Conservation (phyloP, 1,139 yeast species). For the Suhomyces bokatorum region DNA sequence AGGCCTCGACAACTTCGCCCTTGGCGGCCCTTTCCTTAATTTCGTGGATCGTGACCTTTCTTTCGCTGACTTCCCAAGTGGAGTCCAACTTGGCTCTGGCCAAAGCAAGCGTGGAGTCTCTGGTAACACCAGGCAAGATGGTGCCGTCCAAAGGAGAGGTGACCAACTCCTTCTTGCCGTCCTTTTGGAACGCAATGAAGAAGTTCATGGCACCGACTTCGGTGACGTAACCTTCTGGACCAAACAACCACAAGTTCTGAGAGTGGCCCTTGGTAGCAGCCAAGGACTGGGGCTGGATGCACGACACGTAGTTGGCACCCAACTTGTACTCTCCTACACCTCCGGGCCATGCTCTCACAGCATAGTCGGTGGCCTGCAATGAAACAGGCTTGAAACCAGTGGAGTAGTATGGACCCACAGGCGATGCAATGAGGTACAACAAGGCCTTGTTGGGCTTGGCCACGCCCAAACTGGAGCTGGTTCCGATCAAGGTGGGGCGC, state of each 20-base stretch:
- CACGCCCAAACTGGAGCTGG: conserved; percentile 84
- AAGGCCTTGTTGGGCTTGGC: conserved; percentile 77
- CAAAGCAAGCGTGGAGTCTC: conserved; percentile 80
- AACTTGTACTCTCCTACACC: conserved; percentile 95
- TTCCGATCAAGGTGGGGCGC: conserved; percentile 94
- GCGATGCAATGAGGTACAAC: conserved; percentile 83
- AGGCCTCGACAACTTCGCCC: conserved; percentile 43
- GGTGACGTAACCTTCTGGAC: conserved; percentile 83
- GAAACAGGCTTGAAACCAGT: conserved; percentile 93
- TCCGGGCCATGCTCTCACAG: conserved; percentile 99
- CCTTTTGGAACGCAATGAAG: conserved; percentile 75
- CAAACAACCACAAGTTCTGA: conserved; percentile 95
- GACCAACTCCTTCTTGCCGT: conserved; percentile 87
- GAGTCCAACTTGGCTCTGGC: conserved; percentile 71
- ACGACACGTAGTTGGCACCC: conserved; percentile 98
- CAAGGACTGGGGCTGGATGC: conserved; percentile 81
- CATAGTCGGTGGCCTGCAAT: conserved; percentile 90
- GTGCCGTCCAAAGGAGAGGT: conserved; percentile 98
- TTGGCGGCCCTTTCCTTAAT: conserved; percentile 33
- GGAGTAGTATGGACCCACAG: conserved; percentile 91
- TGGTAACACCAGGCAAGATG: conserved; percentile 93
- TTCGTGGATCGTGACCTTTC: conserved; percentile 38
- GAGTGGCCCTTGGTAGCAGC: conserved; percentile 90
- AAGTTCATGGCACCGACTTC: conserved; percentile 98
- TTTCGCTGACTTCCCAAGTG: conserved; percentile 56